Base-by-base conservation (phyloP, 371 early-diverging fungal species). In the Fennellomyces sp. region DNA sequence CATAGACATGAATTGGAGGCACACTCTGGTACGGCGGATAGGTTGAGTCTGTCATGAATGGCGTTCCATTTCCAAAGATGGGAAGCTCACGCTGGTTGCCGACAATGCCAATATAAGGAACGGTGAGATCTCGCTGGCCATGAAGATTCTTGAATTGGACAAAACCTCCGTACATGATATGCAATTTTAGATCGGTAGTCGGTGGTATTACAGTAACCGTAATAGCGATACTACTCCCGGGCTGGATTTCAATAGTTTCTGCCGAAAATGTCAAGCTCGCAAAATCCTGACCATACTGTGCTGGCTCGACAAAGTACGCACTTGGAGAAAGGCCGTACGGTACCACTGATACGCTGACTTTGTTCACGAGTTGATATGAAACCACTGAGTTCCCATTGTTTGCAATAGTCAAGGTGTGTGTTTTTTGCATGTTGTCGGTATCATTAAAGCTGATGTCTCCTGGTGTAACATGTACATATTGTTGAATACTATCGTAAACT, bases 391-490 rank as follows among this genome's bases (percentile, higher is more conserved):
- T 68, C 60, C 83, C 85, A 11, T 63, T 63, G 76, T 91, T 89
- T 33, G 63, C 79, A 60, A 91, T 58, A 5, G 54, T 82, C 39
- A 90, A 39, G 11, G 65, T 72, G 60, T 79, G 75, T 3, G 60
- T 68, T 59, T 69, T 61, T 45, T 71, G 64, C 27, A 73, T 64
- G 42, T 66, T 63, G 27, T 53, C 45, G 27, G 87, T 81, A 65
- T 87, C 86, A 62, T 91, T 88, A 58, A 93, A 75, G 36, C 86
- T 79, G 50, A 88, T 64, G 52, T 64, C 69, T 5, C 82, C 76
- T 15, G 93, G 93, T 0, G 66, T 48, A 51, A 90, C 70, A n/a
- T 73, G 54, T 4, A 78, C 72, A 27, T 73, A 64, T 23, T 83
- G 57, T 31, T 42, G 61, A 58, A 90, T 63, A 36, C 91, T 81